These are phyloP conservation scores for Pseudonitzschia multiseries DNA, from an alignment of 108 stramenopile species.

Conservation along the genomic window DNA sequence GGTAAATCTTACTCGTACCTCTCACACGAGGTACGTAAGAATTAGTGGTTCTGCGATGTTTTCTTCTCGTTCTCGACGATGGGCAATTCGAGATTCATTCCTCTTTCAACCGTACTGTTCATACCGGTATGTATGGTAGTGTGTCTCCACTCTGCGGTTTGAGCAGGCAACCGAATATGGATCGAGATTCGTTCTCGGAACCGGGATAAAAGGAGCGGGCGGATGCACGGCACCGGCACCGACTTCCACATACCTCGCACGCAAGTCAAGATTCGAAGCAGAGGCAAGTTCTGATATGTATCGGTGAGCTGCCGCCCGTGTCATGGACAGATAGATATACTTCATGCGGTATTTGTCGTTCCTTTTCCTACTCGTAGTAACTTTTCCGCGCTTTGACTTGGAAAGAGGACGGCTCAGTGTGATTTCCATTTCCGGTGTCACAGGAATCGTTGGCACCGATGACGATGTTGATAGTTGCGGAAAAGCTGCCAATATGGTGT, in stretches of 20 bases:
- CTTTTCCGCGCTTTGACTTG: not conserved
- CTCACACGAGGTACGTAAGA: too few relatives aligned
- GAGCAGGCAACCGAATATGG: not conserved
- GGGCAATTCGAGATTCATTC: not conserved
- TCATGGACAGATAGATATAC: not conserved
- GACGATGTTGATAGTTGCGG: not conserved
- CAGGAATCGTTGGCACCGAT: not conserved
- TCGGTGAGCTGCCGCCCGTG: not conserved
- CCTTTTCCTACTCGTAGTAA: not conserved
- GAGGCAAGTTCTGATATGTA: not conserved
- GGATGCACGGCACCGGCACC: not conserved
- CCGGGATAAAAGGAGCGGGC: not conserved
- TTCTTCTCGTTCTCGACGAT: too few relatives aligned
- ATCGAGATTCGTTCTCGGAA: not conserved
- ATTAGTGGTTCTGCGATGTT: too few relatives aligned
- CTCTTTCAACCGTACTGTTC: not conserved
- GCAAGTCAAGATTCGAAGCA: not conserved
- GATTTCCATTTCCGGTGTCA: conserved; percentile 13
- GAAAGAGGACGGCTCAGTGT: not conserved
- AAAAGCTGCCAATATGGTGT: not conserved
- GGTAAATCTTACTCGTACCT: too few relatives aligned
- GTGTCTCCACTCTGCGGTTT: not conserved
- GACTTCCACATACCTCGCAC: not conserved
- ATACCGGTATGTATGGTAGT: not conserved
- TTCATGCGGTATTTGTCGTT: conserved; percentile 6